Evolutionary conservation across 345 rosid species (phyloP).

Genomic region (Brassica incana): DNA sequence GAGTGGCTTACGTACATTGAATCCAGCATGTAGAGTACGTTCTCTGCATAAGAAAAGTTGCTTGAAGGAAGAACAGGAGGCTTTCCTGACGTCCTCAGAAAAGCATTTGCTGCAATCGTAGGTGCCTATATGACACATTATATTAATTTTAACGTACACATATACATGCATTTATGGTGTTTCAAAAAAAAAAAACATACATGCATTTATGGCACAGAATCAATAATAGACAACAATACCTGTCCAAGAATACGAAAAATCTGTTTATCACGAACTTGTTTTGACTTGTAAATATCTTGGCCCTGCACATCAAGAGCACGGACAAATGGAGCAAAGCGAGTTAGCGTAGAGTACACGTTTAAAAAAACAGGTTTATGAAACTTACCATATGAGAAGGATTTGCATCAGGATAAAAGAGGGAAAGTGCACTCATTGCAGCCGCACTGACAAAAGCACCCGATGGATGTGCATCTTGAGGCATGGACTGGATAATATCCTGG

Average conservation of each 20-base stretch:
- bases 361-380: constrained; percentile 7
- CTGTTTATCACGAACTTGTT: constrained; percentile 84
- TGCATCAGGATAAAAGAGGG: constrained; percentile 89
- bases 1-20: constrained; percentile 54
- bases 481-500: constrained; percentile 82
- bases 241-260: constrained; percentile 84
- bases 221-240: constrained; percentile 44
- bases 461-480: constrained; percentile 95
- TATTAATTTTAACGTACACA: too few species aligned
- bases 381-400: constrained; percentile 85
- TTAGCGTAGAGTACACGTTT: not conserved
- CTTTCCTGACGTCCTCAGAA: constrained; percentile 75
- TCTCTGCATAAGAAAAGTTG: constrained; percentile 80
- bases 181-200: too few species aligned
- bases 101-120: constrained; percentile 84
- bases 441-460: constrained; percentile 82
- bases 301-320: constrained; percentile 19
- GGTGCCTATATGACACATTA: constrained; percentile 49
- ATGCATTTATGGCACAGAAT: not conserved
- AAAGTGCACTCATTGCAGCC: constrained; percentile 67
- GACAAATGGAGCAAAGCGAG: not conserved
- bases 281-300: constrained; percentile 61
- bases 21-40: constrained; percentile 82
- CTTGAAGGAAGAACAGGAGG: constrained; percentile 85
- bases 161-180: not conserved